These are phyloP conservation scores for Amauroascus niger DNA, from an alignment of 2,329 filamentous ascomycete species.

Conservation along the genomic window DNA sequence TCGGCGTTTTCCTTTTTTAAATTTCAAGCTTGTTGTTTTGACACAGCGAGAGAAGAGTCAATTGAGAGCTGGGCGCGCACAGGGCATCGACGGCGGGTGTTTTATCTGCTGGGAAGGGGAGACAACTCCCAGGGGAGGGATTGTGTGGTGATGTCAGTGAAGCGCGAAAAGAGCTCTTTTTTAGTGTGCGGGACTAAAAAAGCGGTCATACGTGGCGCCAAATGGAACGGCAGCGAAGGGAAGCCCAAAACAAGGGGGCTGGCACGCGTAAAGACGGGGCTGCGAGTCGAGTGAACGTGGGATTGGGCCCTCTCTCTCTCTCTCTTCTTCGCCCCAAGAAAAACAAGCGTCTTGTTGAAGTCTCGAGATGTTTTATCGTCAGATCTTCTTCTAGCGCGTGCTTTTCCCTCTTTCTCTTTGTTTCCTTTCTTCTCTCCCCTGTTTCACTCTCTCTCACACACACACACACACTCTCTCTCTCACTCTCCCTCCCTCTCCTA, in stretches of 20 bases:
- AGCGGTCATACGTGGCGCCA: constrained; percentile 9
- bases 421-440: neutral
- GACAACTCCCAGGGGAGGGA: too few species aligned
- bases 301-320: too few species aligned
- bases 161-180: constrained; percentile 2
- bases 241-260: constrained; percentile 5
- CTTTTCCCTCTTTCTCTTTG: neutral
- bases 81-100: neutral
- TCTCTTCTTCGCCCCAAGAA: too few species aligned
- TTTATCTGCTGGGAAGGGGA: too few species aligned
- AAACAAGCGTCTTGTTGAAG: neutral
- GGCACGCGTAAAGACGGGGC: constrained; percentile 6
- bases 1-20: neutral
- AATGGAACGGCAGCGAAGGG: neutral
- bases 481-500: neutral
- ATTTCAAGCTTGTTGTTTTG: too few species aligned
- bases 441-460: neutral
- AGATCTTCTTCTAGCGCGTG: neutral
- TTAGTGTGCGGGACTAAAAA: too few species aligned
- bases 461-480: neutral
- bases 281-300: neutral
- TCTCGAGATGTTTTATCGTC: too few species aligned
- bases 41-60: neutral
- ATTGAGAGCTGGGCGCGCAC: neutral
- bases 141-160: constrained; percentile 8